Conservation (phyloP, 2,329 filamentous ascomycete genomes). For the Pseudogymnoascus sp. region DNA sequence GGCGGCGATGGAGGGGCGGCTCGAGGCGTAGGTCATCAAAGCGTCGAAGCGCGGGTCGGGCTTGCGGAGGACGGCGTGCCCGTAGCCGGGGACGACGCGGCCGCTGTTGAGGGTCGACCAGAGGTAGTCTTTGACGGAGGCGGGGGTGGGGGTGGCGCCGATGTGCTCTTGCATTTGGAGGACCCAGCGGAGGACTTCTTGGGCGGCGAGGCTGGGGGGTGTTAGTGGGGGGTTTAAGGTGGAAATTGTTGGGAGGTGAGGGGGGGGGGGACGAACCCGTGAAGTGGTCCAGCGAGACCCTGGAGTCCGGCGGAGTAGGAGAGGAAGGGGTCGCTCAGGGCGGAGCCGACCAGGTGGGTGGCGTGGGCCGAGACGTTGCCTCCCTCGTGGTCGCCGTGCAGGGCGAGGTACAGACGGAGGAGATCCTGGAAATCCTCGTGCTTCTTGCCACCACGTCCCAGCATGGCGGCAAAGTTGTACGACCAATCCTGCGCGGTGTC, state of each 20-base stretch:
- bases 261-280: conserved; percentile 48
- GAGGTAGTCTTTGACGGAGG: conserved; percentile 81
- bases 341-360: conserved; percentile 90
- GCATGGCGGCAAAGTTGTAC: conserved; percentile 96
- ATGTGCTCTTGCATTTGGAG: conserved; percentile 90
- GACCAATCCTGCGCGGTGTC: conserved; percentile 91
- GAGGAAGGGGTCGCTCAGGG: conserved; percentile 89
- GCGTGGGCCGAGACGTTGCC: conserved; percentile 95
- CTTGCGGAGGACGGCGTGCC: conserved; percentile 92
- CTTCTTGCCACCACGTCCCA: conserved; percentile 81
- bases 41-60: conserved; percentile 95
- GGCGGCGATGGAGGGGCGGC: conserved; percentile 73
- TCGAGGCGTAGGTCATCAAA: conserved; percentile 87
- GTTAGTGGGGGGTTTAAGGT: not conserved
- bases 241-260: conserved; percentile 8
- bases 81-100: conserved; percentile 90
- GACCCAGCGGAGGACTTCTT: conserved; percentile 96
- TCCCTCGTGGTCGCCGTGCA: conserved; percentile 97
- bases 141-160: conserved; percentile 66
- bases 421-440: conserved; percentile 95
- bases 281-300: conserved; percentile 87
- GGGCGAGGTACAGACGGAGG: conserved; percentile 84
- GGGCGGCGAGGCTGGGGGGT: conserved; percentile 61
- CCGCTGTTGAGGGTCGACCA: conserved; percentile 91
- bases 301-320: conserved; percentile 94